Percentiles rank a stretch among this genome's conserved stretches.
Conservation (phyloP, 2,329 filamentous ascomycete species). For the Cladosporium cucumerinum region DNA sequence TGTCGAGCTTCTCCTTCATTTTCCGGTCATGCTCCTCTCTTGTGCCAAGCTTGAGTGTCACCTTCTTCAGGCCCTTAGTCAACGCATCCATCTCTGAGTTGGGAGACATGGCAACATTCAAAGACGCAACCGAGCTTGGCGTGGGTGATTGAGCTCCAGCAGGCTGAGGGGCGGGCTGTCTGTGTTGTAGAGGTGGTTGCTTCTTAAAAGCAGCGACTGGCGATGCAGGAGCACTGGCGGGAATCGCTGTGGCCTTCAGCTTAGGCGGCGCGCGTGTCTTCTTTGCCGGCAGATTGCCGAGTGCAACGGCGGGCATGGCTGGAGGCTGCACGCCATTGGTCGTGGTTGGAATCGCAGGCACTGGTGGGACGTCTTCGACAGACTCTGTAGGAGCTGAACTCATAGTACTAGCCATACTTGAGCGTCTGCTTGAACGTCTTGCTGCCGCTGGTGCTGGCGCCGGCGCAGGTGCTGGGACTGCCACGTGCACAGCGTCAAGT, state of each 20-base stretch:
- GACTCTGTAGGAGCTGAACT: constrained; percentile 18
- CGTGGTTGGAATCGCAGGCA: background rate
- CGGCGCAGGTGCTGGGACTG: constrained; percentile 25
- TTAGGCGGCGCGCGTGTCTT: constrained; percentile 28
- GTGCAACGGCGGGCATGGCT: constrained; percentile 18
- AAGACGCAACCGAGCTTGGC: constrained; percentile 2
- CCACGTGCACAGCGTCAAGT: constrained; percentile 13
- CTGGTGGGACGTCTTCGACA: constrained; percentile 19
- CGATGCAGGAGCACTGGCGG: constrained; percentile 35
- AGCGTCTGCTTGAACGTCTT: constrained; percentile 26
- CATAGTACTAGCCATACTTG: constrained; percentile 33
- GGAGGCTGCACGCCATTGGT: constrained; percentile 33
- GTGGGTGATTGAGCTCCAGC: background rate
- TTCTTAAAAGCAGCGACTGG: constrained; percentile 36
- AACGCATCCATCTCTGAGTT: constrained; percentile 48
- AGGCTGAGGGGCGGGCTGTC: background rate
- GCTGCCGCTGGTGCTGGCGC: constrained; percentile 25
- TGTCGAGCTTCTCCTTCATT: constrained; percentile 43
- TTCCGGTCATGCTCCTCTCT: constrained; percentile 54
- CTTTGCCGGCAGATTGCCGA: constrained; percentile 24
- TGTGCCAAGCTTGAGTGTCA: constrained; percentile 58
- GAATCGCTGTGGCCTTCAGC: constrained; percentile 16
- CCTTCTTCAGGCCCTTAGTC: constrained; percentile 52
- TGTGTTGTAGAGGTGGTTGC: background rate
- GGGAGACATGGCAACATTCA: constrained; percentile 9